Base-by-base conservation (phyloP, 345 rosid genomes). In the Punica granatum region DNA sequence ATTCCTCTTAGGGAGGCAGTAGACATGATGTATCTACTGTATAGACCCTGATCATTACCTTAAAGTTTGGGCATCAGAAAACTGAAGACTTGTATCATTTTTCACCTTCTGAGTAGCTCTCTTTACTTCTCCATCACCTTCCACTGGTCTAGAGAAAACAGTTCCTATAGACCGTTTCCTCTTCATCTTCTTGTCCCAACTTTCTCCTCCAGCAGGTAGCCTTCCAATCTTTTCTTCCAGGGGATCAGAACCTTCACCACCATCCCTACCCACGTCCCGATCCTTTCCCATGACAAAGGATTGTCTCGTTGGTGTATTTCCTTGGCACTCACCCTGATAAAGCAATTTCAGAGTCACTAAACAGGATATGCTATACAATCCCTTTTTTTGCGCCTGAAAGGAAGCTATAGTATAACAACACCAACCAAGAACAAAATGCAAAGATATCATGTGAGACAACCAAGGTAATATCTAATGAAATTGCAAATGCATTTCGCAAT, bases 171-270 rank as follows among this genome's bases (percentile, higher is more conserved):
- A 79, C 43, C 85, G 85, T 72, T 70, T 85, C 77, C 77, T 78
- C 78, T 78, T 83, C 78, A 78, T 79, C 77, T 76, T 85, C 69
- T 72, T 81, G 34, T 83, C 87, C 90, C 90, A 85, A 33, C 86
- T 82, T 69, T 85, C 89, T 60, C 85, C 85, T 67, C 83, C 84
- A 67, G 79, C 76, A 69, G 87, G 79, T 74, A 85, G 63, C 73
- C 78, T 78, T 32, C 79, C 79, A 59, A 74, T 67, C 75, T 81
- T 85, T 70, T 81, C 90, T 73, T 83, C 86, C 8, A 74, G 63
- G 33, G 74, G 37, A 71, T 76, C 79, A 76, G 84, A 78, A 76
- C 66, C 75, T 37, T 79, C 84, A 72, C 75, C 65, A 13, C 69
- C 69, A 66, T 85, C 80, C 73, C 80, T 71, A 32, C 66, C 73